Conservation (phyloP, 2,329 filamentous ascomycete species). For the Cyanodermella asteris region DNA sequence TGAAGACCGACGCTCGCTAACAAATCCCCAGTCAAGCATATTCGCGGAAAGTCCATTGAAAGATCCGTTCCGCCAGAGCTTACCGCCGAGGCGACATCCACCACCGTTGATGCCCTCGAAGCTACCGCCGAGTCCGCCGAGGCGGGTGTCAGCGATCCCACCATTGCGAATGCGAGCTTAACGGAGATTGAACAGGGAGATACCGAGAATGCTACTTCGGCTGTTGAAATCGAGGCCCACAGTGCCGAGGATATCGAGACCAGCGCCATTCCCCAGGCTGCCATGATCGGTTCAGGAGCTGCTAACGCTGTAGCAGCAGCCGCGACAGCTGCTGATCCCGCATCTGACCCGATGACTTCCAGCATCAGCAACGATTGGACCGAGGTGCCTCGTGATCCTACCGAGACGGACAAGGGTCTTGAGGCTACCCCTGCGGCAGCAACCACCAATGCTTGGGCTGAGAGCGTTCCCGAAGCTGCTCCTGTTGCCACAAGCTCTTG, state of each 20-base stretch:
- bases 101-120: conserved; percentile 19
- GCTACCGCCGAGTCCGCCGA: conserved; percentile 13
- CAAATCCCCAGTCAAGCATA: conserved; percentile 21
- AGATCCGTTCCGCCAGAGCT: conserved; percentile 25
- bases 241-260: conserved; percentile 5
- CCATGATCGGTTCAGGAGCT: conserved; percentile 18
- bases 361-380: conserved; percentile 70
- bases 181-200: conserved; percentile 34
- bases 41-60: conserved; percentile 13
- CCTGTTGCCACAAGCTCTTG: no score
- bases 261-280: conserved; percentile 8
- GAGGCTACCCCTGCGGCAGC: conserved; percentile 36
- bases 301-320: conserved; percentile 25
- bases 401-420: conserved; percentile 49
- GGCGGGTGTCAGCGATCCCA: conserved; percentile 29
- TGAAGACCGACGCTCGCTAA: background rate
- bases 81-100: conserved; percentile 26
- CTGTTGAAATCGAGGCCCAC: no score
- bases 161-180: conserved; percentile 34
- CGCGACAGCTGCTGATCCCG: conserved; percentile 25
- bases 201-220: conserved; percentile 18
- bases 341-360: no score
- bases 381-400: conserved; percentile 47
- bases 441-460: conserved; percentile 52
- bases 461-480: conserved; percentile 42